phyloP scores from a whole-genome alignment of 331 rosid species.

The Dryas integrifolia region DNA sequence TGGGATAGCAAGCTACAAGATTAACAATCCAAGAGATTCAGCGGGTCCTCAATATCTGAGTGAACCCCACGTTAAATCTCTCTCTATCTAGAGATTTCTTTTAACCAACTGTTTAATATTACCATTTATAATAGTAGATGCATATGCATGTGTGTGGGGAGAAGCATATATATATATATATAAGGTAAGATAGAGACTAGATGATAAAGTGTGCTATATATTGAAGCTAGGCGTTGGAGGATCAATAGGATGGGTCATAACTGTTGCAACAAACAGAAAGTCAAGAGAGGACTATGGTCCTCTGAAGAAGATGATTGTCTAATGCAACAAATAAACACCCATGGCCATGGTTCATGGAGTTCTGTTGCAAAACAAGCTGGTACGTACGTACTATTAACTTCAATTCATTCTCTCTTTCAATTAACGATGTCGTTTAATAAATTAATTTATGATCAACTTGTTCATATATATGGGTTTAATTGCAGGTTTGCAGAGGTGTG shows the following conservation, averaged over 20 bases:
- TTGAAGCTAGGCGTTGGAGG: no score
- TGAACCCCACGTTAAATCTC: conserved; percentile 26
- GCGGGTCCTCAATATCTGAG: conserved; percentile 17
- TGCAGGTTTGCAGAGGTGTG: conserved; percentile 46
- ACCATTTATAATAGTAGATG: no score
- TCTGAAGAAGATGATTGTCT: conserved; percentile 57
- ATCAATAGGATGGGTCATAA: conserved; percentile 36
- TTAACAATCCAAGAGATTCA: conserved; percentile 1
- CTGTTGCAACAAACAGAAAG: conserved; percentile 47
- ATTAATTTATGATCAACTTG: no score
- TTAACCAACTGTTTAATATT: no score
- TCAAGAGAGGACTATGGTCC: conserved; percentile 55
- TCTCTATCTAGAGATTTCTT: background rate
- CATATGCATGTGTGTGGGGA: no score
- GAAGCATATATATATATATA: background rate
- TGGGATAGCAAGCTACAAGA: conserved; percentile 11
- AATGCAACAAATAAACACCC: conserved; percentile 24
- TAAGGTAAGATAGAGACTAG: conserved; percentile 8
- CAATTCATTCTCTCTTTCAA: no score
- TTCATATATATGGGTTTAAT: no score
- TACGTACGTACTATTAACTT: background rate
- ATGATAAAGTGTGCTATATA: background rate
- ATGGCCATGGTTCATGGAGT: conserved; percentile 47
- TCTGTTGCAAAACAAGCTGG: conserved; percentile 45
- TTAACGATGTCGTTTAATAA: background rate